Percentiles rank a stretch among this genome's conserved stretches.
These are phyloP conservation scores for Mucor saturninus DNA, from an alignment of 371 early-diverging fungal species.

Conservation along the genomic window DNA sequence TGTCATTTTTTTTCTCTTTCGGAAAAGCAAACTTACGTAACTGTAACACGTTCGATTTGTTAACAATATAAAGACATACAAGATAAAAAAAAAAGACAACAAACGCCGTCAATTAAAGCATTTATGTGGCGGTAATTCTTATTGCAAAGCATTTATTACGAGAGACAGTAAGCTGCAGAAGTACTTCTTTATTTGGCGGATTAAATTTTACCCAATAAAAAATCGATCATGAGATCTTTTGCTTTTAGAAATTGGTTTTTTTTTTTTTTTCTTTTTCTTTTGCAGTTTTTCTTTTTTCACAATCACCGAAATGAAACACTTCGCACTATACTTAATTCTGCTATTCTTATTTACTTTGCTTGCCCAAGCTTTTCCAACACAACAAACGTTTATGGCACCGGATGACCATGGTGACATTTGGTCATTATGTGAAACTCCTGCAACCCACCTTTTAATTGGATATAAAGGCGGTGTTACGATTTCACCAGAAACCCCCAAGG, in stretches of 20 bases:
- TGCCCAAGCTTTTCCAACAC: slow-evolving; percentile 11
- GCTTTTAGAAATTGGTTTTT: background rate
- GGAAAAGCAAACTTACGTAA: no score
- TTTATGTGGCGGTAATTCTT: no score
- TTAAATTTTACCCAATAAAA: background rate
- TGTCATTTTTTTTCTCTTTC: no score
- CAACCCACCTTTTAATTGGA: slow-evolving; percentile 39
- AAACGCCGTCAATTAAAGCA: no score
- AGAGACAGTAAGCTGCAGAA: no score
- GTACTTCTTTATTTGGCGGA: no score
- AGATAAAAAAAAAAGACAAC: no score
- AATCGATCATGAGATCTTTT: slow-evolving; percentile 3
- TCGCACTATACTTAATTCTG: slow-evolving; percentile 2
- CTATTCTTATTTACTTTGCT: slow-evolving; percentile 1
- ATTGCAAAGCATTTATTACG: no score
- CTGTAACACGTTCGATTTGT: no score
- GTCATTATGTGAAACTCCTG: slow-evolving; percentile 46
- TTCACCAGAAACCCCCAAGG: slow-evolving; percentile 41
- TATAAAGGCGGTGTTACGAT: slow-evolving; percentile 48
- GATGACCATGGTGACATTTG: slow-evolving; percentile 50
- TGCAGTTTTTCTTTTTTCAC: background rate
- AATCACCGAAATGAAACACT: background rate
- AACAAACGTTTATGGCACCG: slow-evolving; percentile 31
- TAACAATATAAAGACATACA: no score
- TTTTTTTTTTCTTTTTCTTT: background rate